Evolutionary conservation across 768 basidiomycete species (phyloP).

Genomic region (Nevesoporus exiguus): DNA sequence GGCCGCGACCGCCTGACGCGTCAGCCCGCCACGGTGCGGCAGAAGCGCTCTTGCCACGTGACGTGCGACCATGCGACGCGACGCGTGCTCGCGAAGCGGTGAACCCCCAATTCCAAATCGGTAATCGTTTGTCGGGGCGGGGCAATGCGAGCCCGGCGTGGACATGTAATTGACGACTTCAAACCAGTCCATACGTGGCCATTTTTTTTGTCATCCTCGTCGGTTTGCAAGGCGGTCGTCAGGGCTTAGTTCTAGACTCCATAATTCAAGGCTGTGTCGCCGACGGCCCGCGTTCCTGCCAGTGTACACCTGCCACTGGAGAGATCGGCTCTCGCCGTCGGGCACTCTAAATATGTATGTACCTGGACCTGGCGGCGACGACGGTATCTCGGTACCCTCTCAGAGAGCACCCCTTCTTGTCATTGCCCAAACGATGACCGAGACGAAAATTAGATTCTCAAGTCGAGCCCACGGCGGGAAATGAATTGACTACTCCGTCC

Average conservation of each 20-base stretch:
- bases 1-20: too few relatives aligned
- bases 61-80: slow-evolving; percentile 15
- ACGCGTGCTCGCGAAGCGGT: background rate
- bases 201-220: too few relatives aligned
- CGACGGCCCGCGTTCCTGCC: too few relatives aligned
- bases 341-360: too few relatives aligned
- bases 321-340: too few relatives aligned
- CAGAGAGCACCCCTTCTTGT: background rate
- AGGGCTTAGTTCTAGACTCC: too few relatives aligned
- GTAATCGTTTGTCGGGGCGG: background rate
- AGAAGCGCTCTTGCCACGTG: slow-evolving; percentile 3
- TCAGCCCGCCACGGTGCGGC: background rate
- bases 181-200: too few relatives aligned
- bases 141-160: too few relatives aligned
- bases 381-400: background rate
- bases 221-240: too few relatives aligned
- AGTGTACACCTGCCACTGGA: too few relatives aligned
- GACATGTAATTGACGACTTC: background rate
- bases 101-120: background rate
- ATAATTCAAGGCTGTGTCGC: too few relatives aligned
- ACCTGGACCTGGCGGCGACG: background rate
- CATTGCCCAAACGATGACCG: background rate
- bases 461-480: background rate
- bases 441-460: background rate
- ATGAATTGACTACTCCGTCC: background rate